Conservation (phyloP, 2,329 filamentous ascomycete species). For the Bipolaris zeicola region DNA sequence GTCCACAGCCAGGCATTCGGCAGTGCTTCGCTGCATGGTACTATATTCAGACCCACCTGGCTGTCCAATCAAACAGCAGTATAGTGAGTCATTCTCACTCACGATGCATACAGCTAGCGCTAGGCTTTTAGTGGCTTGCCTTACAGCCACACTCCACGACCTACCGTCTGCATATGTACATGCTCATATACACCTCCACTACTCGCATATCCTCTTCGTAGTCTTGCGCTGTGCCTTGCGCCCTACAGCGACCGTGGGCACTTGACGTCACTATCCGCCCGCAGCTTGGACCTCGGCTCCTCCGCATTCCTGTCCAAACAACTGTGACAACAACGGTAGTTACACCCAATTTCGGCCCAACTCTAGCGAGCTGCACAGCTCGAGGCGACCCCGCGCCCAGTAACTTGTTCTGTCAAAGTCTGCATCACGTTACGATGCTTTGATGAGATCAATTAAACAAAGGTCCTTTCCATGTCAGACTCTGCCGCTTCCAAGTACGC, state of each 20-base stretch:
- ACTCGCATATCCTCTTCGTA: too few relatives aligned
- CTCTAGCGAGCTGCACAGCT: too few relatives aligned
- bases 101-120: slow-evolving; percentile 1
- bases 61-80: slow-evolving; percentile 9
- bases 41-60: background rate
- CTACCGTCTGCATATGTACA: background rate
- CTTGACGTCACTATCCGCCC: background rate
- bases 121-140: too few relatives aligned
- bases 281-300: background rate
- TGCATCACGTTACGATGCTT: background rate
- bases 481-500: background rate
- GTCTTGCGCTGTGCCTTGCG: background rate
- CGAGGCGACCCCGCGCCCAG: background rate
- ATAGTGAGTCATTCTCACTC: slow-evolving; percentile 27
- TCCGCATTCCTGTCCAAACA: background rate
- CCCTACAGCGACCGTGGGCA: background rate
- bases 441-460: background rate
- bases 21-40: background rate
- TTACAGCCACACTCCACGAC: background rate
- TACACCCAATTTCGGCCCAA: background rate
- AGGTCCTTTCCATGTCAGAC: background rate
- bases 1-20: background rate
- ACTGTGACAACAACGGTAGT: background rate
- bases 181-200: background rate
- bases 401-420: background rate